Conservation (phyloP, 164 flowering plant genomes). For the Magnolia changhungtana region DNA sequence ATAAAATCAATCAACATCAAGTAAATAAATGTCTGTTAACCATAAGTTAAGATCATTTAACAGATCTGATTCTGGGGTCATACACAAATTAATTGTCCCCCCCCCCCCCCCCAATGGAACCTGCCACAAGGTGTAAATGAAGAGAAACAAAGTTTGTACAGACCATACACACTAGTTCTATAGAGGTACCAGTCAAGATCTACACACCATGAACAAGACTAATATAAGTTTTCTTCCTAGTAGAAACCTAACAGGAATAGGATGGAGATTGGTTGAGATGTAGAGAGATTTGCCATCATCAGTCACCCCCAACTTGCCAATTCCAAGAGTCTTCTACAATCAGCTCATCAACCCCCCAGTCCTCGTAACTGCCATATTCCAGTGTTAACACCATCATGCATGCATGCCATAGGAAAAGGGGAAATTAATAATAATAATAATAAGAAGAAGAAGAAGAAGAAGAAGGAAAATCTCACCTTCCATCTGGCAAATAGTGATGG, state of each 20-base stretch:
- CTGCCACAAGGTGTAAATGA: neutral
- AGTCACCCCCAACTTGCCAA: conserved; percentile 91
- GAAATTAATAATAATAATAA: too few species aligned
- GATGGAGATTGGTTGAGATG: neutral
- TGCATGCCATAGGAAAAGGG: too few species aligned
- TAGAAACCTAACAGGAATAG: neutral
- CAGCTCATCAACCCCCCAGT: conserved; percentile 95
- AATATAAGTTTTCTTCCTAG: neutral
- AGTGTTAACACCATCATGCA: too few species aligned
- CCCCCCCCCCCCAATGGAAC: neutral
- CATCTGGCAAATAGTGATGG: conserved; percentile 84
- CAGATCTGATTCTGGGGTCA: too few species aligned
- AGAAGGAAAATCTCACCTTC: conserved; percentile 51
- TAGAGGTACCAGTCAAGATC: neutral
- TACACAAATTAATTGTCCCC: too few species aligned
- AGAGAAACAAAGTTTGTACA: neutral
- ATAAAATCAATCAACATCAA: too few species aligned
- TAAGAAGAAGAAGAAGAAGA: neutral
- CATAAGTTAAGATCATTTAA: too few species aligned
- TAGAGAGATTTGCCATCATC: conserved; percentile 10
- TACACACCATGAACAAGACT: neutral
- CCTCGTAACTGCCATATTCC: conserved; percentile 56
- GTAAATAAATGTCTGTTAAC: too few species aligned
- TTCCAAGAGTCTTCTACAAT: conserved; percentile 97
- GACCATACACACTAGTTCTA: neutral